phyloP scores from a whole-genome alignment of 164 flowering plant species.

The Tetracentron sinense region DNA sequence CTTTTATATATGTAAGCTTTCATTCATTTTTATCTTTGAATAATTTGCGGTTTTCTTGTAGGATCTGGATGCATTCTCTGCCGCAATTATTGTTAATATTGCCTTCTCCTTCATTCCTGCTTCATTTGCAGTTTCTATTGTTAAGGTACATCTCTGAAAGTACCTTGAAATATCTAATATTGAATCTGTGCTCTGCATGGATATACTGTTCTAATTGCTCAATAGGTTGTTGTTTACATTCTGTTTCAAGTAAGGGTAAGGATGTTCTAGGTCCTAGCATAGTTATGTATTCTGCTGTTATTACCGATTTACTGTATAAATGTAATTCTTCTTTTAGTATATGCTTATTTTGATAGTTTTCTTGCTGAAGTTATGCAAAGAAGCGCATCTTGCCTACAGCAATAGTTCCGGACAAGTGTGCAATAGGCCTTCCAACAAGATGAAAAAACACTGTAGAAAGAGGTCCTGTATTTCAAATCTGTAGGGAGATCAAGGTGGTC shows the following conservation, averaged over 20 bases:
- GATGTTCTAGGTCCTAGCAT: neutral
- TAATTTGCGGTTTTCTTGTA: constrained; percentile 26
- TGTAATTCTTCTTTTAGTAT: too few relatives aligned
- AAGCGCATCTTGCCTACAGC: neutral
- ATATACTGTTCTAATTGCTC: neutral
- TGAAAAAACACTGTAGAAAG: too few relatives aligned
- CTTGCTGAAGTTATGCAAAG: neutral
- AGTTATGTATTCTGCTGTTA: neutral
- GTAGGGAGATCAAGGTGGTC: too few relatives aligned
- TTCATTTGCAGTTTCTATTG: constrained; percentile 93
- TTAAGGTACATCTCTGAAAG: constrained; percentile 59
- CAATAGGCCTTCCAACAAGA: too few relatives aligned
- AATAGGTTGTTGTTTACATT: neutral
- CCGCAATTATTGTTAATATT: constrained; percentile 72
- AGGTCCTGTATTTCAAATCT: too few relatives aligned
- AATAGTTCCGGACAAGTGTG: too few relatives aligned
- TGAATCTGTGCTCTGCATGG: neutral
- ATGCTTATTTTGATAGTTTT: neutral
- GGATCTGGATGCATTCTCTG: constrained; percentile 98
- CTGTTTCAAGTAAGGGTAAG: neutral
- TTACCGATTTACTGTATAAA: neutral
- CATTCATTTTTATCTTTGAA: neutral
- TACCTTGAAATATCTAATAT: too few relatives aligned
- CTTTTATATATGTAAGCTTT: neutral
- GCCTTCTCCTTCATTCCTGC: constrained; percentile 98